Evolutionary conservation across 2,329 filamentous ascomycete genomes (phyloP).

Genomic region (Ophiostoma australiae): DNA sequence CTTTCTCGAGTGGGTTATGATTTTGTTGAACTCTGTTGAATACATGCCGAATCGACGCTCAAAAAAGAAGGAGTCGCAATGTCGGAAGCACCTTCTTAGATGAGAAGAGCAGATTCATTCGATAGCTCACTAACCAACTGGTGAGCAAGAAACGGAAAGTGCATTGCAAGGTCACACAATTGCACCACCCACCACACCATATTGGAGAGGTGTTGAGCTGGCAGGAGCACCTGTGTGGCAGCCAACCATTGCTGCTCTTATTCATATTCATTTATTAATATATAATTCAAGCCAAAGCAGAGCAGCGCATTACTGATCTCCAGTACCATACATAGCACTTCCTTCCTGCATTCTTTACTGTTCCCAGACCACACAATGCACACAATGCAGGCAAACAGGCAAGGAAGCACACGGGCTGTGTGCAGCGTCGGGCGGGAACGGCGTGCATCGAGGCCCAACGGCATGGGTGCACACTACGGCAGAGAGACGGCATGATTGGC

Average conservation of each 20-base stretch:
- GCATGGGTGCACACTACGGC: background rate
- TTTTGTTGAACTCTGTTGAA: too few species aligned
- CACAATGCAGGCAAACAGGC: too few species aligned
- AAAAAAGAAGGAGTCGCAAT: background rate
- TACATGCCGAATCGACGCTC: too few species aligned
- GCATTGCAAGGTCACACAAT: background rate
- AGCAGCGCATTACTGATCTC: background rate
- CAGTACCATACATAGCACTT: background rate
- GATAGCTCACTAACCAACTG: too few species aligned
- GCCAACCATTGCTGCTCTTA: background rate
- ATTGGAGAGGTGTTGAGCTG: background rate
- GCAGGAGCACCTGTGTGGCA: background rate
- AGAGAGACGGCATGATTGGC: background rate
- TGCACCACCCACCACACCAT: background rate
- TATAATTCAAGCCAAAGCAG: background rate
- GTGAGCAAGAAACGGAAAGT: background rate
- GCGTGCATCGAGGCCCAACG: constrained; percentile 1
- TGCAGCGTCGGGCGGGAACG: background rate
- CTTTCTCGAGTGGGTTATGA: too few species aligned
- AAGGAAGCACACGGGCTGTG: background rate
- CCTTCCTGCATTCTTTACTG: background rate
- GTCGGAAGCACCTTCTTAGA: background rate
- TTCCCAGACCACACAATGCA: background rate
- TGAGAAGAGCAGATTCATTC: too few species aligned
- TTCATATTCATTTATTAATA: too few species aligned